Percentiles rank a stretch among this genome's conserved stretches.
These are phyloP conservation scores for Amauroascus verrucosus DNA, from an alignment of 2,329 filamentous ascomycete species.

Conservation along the genomic window DNA sequence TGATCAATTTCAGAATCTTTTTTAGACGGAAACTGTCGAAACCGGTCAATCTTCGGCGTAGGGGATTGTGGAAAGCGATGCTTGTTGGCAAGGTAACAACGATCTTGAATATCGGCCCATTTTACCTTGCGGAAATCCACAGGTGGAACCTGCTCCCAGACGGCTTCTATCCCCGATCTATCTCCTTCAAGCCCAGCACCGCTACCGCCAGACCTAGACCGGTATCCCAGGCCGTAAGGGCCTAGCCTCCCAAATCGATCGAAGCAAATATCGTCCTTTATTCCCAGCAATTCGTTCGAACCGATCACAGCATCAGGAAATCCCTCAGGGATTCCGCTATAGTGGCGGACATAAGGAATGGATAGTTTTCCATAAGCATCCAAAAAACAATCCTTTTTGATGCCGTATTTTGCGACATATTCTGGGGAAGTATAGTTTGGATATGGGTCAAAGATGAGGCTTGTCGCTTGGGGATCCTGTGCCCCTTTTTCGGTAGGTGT, in stretches of 20 bases:
- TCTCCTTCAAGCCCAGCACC: conserved; percentile 81
- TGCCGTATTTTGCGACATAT: conserved; percentile 48
- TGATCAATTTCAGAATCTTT: conserved; percentile 12
- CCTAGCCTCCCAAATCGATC: conserved; percentile 81
- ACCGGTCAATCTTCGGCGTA: conserved; percentile 28
- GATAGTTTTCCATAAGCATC: conserved; percentile 55
- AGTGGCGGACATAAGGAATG: conserved; percentile 62
- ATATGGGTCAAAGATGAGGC: conserved; percentile 56
- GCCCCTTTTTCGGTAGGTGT: neutral
- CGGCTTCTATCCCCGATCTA: conserved; percentile 63
- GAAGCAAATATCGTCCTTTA: conserved; percentile 82
- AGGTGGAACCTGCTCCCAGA: conserved; percentile 61
- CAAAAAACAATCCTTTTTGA: conserved; percentile 66
- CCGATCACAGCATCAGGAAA: conserved; percentile 79
- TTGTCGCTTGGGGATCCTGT: neutral
- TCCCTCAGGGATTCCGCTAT: conserved; percentile 66
- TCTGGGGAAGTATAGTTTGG: conserved; percentile 50
- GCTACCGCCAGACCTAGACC: conserved; percentile 62
- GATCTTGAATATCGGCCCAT: conserved; percentile 68
- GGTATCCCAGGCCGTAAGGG: conserved; percentile 85
- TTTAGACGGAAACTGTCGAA: conserved; percentile 16
- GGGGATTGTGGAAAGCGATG: conserved; percentile 51
- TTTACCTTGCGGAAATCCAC: conserved; percentile 68
- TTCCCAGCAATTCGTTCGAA: conserved; percentile 69
- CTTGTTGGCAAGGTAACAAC: conserved; percentile 61